Conservation (phyloP, 2,329 filamentous ascomycete species). For the Sporothrix pallida region DNA sequence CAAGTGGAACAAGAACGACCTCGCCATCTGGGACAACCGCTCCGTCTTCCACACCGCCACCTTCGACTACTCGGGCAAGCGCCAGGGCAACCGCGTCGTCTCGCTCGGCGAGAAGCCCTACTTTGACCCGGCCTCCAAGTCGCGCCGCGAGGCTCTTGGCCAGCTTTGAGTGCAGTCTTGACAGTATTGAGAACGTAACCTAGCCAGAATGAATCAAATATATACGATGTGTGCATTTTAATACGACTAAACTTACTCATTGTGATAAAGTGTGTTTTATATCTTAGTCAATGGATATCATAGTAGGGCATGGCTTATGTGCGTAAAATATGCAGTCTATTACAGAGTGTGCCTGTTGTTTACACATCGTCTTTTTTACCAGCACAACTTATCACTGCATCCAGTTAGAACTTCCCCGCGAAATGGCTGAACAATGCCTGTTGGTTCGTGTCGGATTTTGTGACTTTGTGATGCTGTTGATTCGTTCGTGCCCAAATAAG, state of each 20-base stretch:
- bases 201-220: neutral
- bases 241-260: neutral
- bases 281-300: too few relatives aligned
- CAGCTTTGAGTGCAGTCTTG: neutral
- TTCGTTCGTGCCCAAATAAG: neutral
- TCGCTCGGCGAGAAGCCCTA: slow-evolving; percentile 44
- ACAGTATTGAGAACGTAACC: neutral
- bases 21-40: slow-evolving; percentile 44
- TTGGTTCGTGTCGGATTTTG: neutral
- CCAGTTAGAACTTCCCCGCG: slow-evolving; percentile 28
- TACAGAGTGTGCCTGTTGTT: slow-evolving; percentile 9
- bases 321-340: slow-evolving; percentile 11
- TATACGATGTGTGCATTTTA: neutral
- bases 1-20: slow-evolving; percentile 43
- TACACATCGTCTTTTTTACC: slow-evolving; percentile 1
- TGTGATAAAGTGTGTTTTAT: neutral
- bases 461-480: slow-evolving; percentile 11
- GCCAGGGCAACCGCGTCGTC: slow-evolving; percentile 44
- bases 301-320: too few relatives aligned
- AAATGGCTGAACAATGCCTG: slow-evolving; percentile 16
- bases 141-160: slow-evolving; percentile 42
- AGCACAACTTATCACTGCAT: neutral
- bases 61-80: slow-evolving; percentile 42
- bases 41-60: slow-evolving; percentile 44
- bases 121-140: slow-evolving; percentile 42